Percentiles rank a stretch among this genome's conserved stretches.
These are phyloP conservation scores for Cladosporium sp. DNA, from an alignment of 2,329 filamentous ascomycete species.

Conservation along the genomic window DNA sequence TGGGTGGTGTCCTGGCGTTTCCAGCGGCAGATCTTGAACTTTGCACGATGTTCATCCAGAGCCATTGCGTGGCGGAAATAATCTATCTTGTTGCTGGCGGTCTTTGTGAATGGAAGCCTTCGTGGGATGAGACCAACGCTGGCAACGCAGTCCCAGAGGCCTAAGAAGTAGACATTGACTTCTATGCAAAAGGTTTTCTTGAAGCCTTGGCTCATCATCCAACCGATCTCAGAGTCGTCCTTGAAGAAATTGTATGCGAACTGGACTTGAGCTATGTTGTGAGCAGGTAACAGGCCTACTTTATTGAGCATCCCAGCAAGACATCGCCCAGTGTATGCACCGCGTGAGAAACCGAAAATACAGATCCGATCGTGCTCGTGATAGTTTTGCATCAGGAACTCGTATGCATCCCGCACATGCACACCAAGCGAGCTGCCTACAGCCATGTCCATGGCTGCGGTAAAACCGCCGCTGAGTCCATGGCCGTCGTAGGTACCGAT, in stretches of 20 bases:
- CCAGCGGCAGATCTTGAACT: slow-evolving; percentile 45
- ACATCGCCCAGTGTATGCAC: slow-evolving; percentile 50
- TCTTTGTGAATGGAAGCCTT: slow-evolving; percentile 37
- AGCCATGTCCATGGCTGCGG: slow-evolving; percentile 73
- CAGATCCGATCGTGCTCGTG: slow-evolving; percentile 44
- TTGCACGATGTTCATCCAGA: slow-evolving; percentile 67
- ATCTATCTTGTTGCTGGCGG: slow-evolving; percentile 32
- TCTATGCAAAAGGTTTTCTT: slow-evolving; percentile 43
- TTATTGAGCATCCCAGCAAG: slow-evolving; percentile 44
- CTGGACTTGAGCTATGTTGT: slow-evolving; percentile 34
- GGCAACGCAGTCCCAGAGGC: slow-evolving; percentile 30
- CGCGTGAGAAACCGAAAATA: slow-evolving; percentile 48
- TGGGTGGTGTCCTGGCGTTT: neutral
- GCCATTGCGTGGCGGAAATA: slow-evolving; percentile 63
- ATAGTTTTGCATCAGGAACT: slow-evolving; percentile 49
- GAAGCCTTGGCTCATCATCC: slow-evolving; percentile 37
- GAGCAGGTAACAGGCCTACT: slow-evolving; percentile 34
- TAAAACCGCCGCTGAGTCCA: slow-evolving; percentile 56
- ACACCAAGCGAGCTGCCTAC: slow-evolving; percentile 51
- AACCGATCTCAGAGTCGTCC: slow-evolving; percentile 29
- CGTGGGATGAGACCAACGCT: slow-evolving; percentile 40
- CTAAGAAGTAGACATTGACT: slow-evolving; percentile 42
- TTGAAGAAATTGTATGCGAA: slow-evolving; percentile 46
- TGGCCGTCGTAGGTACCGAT: slow-evolving; percentile 42
- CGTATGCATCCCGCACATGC: slow-evolving; percentile 39